A percentile compares a stretch with the other conserved stretches of the same genome.
These are phyloP conservation scores for Aurantiochytrium sp. DNA, from an alignment of 108 stramenopile genomes.

Conservation along the genomic window DNA sequence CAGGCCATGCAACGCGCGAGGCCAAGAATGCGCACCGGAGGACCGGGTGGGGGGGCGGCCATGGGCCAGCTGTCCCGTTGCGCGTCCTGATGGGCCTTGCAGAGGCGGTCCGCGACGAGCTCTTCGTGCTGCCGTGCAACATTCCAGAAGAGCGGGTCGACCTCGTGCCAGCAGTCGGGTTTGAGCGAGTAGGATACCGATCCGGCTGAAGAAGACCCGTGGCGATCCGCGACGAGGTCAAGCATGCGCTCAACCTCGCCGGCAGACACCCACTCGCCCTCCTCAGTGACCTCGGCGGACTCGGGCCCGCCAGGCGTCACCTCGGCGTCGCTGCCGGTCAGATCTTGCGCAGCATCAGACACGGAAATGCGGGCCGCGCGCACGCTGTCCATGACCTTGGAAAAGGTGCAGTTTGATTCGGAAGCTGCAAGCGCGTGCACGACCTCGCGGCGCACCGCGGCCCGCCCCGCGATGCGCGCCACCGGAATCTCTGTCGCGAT, in stretches of 20 bases:
- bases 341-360: background rate
- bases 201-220: background rate
- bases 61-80: background rate
- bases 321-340: background rate
- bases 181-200: background rate
- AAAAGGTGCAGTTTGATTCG: background rate
- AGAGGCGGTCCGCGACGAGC: background rate
- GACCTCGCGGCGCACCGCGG: background rate
- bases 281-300: background rate
- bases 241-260: background rate
- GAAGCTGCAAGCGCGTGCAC: background rate
- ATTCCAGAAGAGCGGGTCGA: conserved; percentile 22
- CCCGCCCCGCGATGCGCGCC: background rate
- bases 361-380: background rate
- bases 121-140: background rate
- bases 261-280: background rate
- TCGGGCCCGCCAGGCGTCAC: background rate
- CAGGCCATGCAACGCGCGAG: background rate
- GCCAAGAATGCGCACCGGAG: background rate
- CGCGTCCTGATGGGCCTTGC: background rate
- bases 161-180: background rate
- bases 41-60: background rate
- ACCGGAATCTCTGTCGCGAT: conserved; percentile 5
- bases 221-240: background rate
- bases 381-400: background rate